Percentiles rank a stretch among this genome's conserved stretches.
These are phyloP conservation scores for Cryptococcus hybrid DNA, from an alignment of 1,284 basidiomycete genomes.

Conservation along the genomic window DNA sequence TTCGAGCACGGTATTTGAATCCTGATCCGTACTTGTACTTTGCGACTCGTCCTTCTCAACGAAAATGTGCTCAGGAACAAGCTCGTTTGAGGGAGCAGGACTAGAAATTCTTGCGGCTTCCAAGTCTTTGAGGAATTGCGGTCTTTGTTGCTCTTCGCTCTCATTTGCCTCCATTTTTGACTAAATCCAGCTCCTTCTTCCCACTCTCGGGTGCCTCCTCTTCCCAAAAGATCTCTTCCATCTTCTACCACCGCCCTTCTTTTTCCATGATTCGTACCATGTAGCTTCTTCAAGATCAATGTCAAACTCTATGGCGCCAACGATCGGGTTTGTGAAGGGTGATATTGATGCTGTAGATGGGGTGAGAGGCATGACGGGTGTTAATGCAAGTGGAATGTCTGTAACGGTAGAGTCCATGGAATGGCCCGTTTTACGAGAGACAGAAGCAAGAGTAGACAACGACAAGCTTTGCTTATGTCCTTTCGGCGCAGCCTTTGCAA, in stretches of 20 bases:
- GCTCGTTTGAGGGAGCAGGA: conserved; percentile 7
- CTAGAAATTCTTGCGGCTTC: conserved; percentile 18
- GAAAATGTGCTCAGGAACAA: background rate
- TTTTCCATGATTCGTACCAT: conserved; percentile 40
- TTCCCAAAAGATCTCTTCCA: background rate
- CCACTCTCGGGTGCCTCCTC: conserved; percentile 14
- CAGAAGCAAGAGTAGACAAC: conserved; percentile 8
- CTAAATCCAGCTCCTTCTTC: conserved; percentile 33
- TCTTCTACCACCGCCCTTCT: conserved; percentile 9
- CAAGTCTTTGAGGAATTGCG: conserved; percentile 30
- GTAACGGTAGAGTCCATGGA: background rate
- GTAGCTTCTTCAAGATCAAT: conserved; percentile 37
- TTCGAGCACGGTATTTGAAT: background rate
- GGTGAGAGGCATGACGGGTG: conserved; percentile 17
- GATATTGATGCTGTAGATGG: conserved; percentile 16
- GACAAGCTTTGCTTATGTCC: conserved; percentile 1
- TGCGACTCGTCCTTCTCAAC: too few relatives aligned
- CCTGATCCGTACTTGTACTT: background rate
- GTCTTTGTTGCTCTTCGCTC: conserved; percentile 14
- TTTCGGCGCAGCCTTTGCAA: background rate
- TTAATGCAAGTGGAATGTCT: background rate
- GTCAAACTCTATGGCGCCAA: conserved; percentile 49
- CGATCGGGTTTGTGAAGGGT: conserved; percentile 18
- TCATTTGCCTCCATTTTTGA: conserved; percentile 15
- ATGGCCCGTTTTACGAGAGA: background rate